Percentiles rank a stretch among this genome's conserved stretches.
phyloP scores from a whole-genome alignment of 1,139 yeast species.

The Chernovozyma aurita region DNA sequence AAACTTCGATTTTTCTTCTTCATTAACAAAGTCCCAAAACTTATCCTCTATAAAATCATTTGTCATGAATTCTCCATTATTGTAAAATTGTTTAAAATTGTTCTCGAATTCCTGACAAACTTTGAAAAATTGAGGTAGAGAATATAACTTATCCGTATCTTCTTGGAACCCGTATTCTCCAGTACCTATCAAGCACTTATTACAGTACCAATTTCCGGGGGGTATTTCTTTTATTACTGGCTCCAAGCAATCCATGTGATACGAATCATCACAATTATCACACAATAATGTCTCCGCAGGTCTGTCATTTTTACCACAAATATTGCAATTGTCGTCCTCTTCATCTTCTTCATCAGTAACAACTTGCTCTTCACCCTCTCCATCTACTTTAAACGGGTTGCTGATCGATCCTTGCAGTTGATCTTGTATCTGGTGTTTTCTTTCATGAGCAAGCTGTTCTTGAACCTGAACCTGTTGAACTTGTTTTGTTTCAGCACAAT shows the following conservation, averaged over 20 bases:
- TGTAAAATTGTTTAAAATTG: slow-evolving; percentile 29
- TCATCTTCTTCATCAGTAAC: slow-evolving; percentile 26
- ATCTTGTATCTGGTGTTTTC: background rate
- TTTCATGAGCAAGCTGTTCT: background rate
- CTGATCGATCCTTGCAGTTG: background rate
- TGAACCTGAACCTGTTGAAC: too few relatives aligned
- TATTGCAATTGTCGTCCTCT: slow-evolving; percentile 42
- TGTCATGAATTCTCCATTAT: slow-evolving; percentile 27
- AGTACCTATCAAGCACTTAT: slow-evolving; percentile 75
- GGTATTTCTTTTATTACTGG: slow-evolving; percentile 52
- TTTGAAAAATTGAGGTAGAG: slow-evolving; percentile 55
- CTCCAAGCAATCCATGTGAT: slow-evolving; percentile 59
- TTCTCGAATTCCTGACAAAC: slow-evolving; percentile 50
- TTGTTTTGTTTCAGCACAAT: too few relatives aligned
- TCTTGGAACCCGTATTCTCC: slow-evolving; percentile 91
- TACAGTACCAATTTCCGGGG: slow-evolving; percentile 71
- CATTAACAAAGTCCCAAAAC: slow-evolving; percentile 58
- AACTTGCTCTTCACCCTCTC: slow-evolving; percentile 4
- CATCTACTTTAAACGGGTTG: background rate
- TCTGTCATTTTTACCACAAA: slow-evolving; percentile 49
- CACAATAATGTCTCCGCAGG: slow-evolving; percentile 57
- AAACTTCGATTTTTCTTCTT: slow-evolving; percentile 37
- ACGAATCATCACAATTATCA: slow-evolving; percentile 69
- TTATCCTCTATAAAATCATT: slow-evolving; percentile 46
- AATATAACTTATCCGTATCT: slow-evolving; percentile 50